phyloP scores from a whole-genome alignment of 1,284 basidiomycete species.

The Fomes fomentarius region DNA sequence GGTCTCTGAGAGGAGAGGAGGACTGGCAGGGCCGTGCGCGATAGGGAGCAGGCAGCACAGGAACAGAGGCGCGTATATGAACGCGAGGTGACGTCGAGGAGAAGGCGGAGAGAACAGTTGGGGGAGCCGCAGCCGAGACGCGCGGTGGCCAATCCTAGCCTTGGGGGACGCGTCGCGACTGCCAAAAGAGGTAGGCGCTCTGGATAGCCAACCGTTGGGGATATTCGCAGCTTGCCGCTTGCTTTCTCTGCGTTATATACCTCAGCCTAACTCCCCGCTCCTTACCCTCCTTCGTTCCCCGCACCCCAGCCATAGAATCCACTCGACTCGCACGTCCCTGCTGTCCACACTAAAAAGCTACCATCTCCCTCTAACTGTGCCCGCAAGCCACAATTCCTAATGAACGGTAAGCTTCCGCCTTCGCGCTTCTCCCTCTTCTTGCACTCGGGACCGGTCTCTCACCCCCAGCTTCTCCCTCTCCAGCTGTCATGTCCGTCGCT shows the following conservation, averaged over 20 bases:
- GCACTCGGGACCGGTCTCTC: not conserved
- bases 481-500: constrained; percentile 38
- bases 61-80: too few species aligned
- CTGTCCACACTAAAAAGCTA: not conserved
- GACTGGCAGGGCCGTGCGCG: too few species aligned
- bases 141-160: not conserved
- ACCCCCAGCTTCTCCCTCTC: constrained; percentile 1
- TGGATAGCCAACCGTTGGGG: constrained; percentile 13
- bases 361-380: not conserved
- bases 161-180: constrained; percentile 6
- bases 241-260: constrained; percentile 15
- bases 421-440: not conserved
- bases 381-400: constrained; percentile 9
- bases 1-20: not conserved
- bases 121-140: not conserved
- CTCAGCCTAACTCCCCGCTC: constrained; percentile 3
- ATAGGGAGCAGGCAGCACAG: too few species aligned
- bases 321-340: not conserved
- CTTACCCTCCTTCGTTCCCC: not conserved
- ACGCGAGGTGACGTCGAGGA: not conserved
- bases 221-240: not conserved
- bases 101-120: not conserved
- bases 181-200: constrained; percentile 4
- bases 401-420: constrained; percentile 31
- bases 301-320: not conserved